Evolutionary conservation across 1,139 yeast species (phyloP), one percentile per base, ranked within the genome.

Genomic region (Sugiyamaella neomexicana): DNA sequence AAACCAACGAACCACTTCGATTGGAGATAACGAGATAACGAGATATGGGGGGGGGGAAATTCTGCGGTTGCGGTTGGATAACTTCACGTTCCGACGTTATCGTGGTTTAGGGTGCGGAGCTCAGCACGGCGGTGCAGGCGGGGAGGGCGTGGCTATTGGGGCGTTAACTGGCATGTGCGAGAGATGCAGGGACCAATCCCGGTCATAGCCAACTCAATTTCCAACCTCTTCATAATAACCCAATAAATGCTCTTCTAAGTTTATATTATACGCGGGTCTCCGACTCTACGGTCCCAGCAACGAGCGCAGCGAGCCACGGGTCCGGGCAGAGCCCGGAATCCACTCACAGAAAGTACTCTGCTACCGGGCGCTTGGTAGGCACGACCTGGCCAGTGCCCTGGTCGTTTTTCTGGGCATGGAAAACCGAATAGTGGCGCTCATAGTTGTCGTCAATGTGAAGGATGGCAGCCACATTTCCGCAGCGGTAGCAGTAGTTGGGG

Each of bases 381-480:
- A 79, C 82, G 71, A 75, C 81, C 69, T 70, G 79, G 17, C 64
- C 62, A 7, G 63, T 65, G 75, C 75, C 80, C 64, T 78, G 71
- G 67, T 84, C 88, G 58, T 82, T 85, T 29, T 79, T 74, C 17
- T 86, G 85, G 0, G 97, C 96, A 63, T 89, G 96, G 69, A 91
- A 93, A 12, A 89, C 88, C 55, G 86, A 85, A 71, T 90, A 93
- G 31, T 82, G 82, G 50, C 97, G 76, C 32, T 78, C 75, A 60
- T 89, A 74, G 53, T 80, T 70, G 64, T 89, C 96, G 60, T 86
- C 93, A 54, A 91, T 80, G 57, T 82, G 79, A 74, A 91, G 78
- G 13, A 90, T 91, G 57, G 96, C 93, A 9, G 97, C 97, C 17
- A 89, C 95, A 66, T 90, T 90, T 15, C 97, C 98, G 72, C 97